phyloP scores from a whole-genome alignment of 768 basidiomycete genomes.

The Boletus sp. region DNA sequence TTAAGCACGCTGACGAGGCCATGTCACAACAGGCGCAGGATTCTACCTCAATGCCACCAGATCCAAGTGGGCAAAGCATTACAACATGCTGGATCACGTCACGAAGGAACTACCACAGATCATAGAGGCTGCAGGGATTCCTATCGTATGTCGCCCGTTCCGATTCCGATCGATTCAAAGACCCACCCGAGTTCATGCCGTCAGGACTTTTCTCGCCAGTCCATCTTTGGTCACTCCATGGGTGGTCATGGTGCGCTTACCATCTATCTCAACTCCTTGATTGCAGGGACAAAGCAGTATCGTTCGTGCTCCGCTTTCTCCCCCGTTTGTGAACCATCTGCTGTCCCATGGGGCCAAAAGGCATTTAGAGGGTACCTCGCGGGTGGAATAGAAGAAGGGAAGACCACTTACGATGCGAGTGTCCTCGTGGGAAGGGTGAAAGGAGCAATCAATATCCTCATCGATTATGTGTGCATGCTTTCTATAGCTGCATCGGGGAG shows the following conservation, averaged over 20 bases:
- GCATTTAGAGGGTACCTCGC: constrained; percentile 85
- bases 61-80: constrained; percentile 66
- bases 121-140: constrained; percentile 68
- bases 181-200: neutral
- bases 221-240: constrained; percentile 97
- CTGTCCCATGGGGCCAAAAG: constrained; percentile 89
- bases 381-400: constrained; percentile 75
- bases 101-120: constrained; percentile 82
- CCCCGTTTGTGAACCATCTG: constrained; percentile 81
- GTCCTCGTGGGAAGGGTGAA: constrained; percentile 66
- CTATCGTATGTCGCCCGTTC: constrained; percentile 56
- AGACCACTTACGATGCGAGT: constrained; percentile 76
- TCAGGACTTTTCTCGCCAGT: constrained; percentile 80
- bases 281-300: constrained; percentile 58
- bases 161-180: neutral
- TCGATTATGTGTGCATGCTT: constrained; percentile 72
- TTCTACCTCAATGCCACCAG: constrained; percentile 94
- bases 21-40: constrained; percentile 60
- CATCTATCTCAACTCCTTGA: constrained; percentile 73
- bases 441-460: constrained; percentile 70
- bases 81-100: constrained; percentile 88
- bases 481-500: neutral
- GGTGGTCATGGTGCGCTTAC: constrained; percentile 95
- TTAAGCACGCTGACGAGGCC: constrained; percentile 1
- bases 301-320: constrained; percentile 89